A percentile compares a stretch with the other conserved stretches of the same genome.
Evolutionary conservation across 2,329 filamentous ascomycete species (phyloP).

Genomic region (Tolypocladium cylindrosporum): DNA sequence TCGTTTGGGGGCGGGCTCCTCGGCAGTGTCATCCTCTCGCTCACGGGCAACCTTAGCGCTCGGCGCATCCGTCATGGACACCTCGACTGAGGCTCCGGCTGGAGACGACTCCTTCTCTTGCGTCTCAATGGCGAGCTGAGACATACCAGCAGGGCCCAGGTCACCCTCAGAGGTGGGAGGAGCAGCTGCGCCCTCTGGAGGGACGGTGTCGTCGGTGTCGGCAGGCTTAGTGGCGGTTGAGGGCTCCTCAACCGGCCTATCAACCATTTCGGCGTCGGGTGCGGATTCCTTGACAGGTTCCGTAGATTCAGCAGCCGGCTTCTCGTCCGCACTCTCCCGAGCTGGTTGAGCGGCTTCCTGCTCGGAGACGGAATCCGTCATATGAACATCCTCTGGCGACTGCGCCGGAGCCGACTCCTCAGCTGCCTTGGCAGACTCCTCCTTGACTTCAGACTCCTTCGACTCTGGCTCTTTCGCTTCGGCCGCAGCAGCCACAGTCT

Average conservation of each 20-base stretch:
- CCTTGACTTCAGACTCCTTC: neutral
- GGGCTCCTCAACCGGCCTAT: slow-evolving; percentile 9
- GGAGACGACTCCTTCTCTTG: slow-evolving; percentile 18
- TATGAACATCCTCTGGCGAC: slow-evolving; percentile 13
- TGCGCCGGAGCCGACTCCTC: slow-evolving; percentile 4
- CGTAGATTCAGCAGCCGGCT: neutral
- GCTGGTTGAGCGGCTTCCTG: slow-evolving; percentile 2
- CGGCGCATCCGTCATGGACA: slow-evolving; percentile 45
- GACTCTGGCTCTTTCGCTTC: neutral
- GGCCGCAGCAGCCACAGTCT: neutral
- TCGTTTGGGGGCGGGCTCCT: slow-evolving; percentile 67
- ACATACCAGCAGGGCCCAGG: slow-evolving; percentile 25
- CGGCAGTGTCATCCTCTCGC: slow-evolving; percentile 61
- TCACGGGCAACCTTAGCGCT: slow-evolving; percentile 58
- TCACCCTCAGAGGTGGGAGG: slow-evolving; percentile 22
- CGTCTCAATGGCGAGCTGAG: slow-evolving; percentile 27
- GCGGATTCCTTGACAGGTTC: slow-evolving; percentile 1
- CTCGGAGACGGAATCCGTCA: slow-evolving; percentile 11
- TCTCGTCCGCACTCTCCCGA: neutral
- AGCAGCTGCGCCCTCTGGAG: slow-evolving; percentile 9
- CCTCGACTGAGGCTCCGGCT: slow-evolving; percentile 25
- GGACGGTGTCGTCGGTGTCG: slow-evolving; percentile 5
- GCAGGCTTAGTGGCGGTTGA: slow-evolving; percentile 9
- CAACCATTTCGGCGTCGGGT: slow-evolving; percentile 16
- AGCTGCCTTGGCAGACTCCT: neutral